phyloP scores from a whole-genome alignment of 192 early-diverging fungal species.

The Nowakowskiella sp. region DNA sequence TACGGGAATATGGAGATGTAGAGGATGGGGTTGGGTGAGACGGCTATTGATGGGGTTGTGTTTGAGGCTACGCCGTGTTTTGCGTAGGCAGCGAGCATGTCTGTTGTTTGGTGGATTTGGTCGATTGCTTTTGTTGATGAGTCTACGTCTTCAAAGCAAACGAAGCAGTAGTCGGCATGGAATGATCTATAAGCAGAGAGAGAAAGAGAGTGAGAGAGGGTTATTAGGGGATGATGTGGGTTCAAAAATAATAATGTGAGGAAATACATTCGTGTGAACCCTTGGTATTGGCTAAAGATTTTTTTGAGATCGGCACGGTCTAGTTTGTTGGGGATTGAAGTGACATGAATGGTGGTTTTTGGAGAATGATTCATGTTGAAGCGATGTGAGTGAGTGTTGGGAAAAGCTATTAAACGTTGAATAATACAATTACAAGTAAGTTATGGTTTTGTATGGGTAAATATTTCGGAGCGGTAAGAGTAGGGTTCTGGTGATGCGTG shows the following conservation, averaged over 20 bases:
- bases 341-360: slow-evolving; percentile 38
- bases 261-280: too few species aligned
- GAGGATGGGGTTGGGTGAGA: slow-evolving; percentile 42
- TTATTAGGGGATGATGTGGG: neutral
- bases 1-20: slow-evolving; percentile 42
- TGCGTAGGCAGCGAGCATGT: slow-evolving; percentile 46
- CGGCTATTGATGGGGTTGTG: slow-evolving; percentile 34
- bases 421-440: too few species aligned
- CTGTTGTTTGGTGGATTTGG: slow-evolving; percentile 29
- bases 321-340: slow-evolving; percentile 30
- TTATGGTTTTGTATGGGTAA: too few species aligned
- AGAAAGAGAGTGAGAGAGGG: neutral
- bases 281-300: too few species aligned
- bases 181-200: slow-evolving; percentile 16
- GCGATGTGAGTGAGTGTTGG: too few species aligned
- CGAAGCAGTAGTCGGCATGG: slow-evolving; percentile 33
- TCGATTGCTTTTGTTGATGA: slow-evolving; percentile 28
- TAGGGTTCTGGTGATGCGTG: too few species aligned
- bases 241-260: too few species aligned
- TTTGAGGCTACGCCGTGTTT: slow-evolving; percentile 38
- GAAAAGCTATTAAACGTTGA: too few species aligned
- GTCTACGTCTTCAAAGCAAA: slow-evolving; percentile 27
- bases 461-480: too few species aligned
- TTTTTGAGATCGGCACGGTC: slow-evolving; percentile 23
- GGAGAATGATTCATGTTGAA: slow-evolving; percentile 9